phyloP scores from a whole-genome alignment of 2,329 filamentous ascomycete species.

The Ascochyta lentis region DNA sequence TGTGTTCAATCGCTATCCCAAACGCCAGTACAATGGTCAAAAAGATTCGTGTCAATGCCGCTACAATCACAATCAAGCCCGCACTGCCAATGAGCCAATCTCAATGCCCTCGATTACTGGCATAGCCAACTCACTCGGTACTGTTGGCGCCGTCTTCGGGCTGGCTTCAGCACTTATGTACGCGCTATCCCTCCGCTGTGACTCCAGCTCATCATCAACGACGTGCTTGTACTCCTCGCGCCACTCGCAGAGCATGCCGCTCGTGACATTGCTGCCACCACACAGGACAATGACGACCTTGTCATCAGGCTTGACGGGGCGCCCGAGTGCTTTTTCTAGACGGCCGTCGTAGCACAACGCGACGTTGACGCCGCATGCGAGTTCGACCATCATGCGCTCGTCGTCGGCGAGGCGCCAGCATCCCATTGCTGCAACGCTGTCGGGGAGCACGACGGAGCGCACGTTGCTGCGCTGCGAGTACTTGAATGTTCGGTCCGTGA shows the following conservation, averaged over 20 bases:
- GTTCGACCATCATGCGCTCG: constrained; percentile 80
- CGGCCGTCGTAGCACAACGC: constrained; percentile 70
- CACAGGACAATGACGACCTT: constrained; percentile 87
- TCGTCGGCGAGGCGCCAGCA: constrained; percentile 81
- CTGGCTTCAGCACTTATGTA: constrained; percentile 16
- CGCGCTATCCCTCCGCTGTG: constrained; percentile 26
- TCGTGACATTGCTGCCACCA: constrained; percentile 65
- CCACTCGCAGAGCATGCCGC: constrained; percentile 60
- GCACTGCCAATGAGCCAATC: constrained; percentile 3
- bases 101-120: constrained; percentile 17
- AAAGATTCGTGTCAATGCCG: not conserved
- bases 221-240: constrained; percentile 49
- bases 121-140: constrained; percentile 11
- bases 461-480: constrained; percentile 64
- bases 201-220: constrained; percentile 25
- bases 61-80: not conserved
- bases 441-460: constrained; percentile 68
- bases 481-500: constrained; percentile 71
- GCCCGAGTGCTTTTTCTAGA: constrained; percentile 65
- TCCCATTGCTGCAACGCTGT: constrained; percentile 80
- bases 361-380: constrained; percentile 82
- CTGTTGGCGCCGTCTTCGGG: constrained; percentile 2
- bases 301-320: constrained; percentile 67
- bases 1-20: constrained; percentile 8
- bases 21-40: constrained; percentile 1